Base-by-base conservation (phyloP, 768 basidiomycete genomes). In the Rossbeevera mucosa region DNA sequence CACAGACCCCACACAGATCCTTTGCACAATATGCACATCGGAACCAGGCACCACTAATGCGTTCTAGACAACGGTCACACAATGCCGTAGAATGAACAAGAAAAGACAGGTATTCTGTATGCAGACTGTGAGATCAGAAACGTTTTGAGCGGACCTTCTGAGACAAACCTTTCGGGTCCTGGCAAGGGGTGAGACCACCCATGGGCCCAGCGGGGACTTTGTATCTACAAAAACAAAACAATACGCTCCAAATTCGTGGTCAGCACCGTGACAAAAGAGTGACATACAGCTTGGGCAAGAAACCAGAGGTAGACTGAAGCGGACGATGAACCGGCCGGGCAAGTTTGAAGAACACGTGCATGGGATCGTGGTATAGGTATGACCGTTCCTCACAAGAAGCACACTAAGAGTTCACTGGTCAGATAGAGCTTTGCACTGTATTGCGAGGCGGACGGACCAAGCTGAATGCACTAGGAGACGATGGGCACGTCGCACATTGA, bases 401-500 rank as follows among this genome's bases (percentile, higher is more conserved):
- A 66, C 94, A 96, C 93, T 96, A 49, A 38, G 1, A 46, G 45
- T 16, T 20, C 29, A 11, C 44, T 2, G 24, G 48, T 56, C 24
- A 52, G 46, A 3, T 6, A 11, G 16, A 3, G 9, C 20, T 16
- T 16, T 12, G 16, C 5, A 16, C 21, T 25, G 28, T 25, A 13
- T 3, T 1, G 6, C 6, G 13, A 46, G 44, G 48, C 16, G 55
- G 7, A 59, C 68, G 18, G 18, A 95, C 94, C 62, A 96, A 70
- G 65, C 80, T 94, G 67, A 81, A 94, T 9, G 81, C 67, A 18
- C 71, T 72, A 0, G 91, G 84, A 33, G 74, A 74, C 4, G 93
- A 93, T 0, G 91, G 81, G 61, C 94, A 97, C 54, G 85, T 87
- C 13, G 87, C 91, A 64, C 94, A 97, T 64, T 96, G 94, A 66